A percentile compares a stretch with the other conserved stretches of the same genome.
Conservation (phyloP, 352 stramenopile species). For the Achlya hypogyna region DNA sequence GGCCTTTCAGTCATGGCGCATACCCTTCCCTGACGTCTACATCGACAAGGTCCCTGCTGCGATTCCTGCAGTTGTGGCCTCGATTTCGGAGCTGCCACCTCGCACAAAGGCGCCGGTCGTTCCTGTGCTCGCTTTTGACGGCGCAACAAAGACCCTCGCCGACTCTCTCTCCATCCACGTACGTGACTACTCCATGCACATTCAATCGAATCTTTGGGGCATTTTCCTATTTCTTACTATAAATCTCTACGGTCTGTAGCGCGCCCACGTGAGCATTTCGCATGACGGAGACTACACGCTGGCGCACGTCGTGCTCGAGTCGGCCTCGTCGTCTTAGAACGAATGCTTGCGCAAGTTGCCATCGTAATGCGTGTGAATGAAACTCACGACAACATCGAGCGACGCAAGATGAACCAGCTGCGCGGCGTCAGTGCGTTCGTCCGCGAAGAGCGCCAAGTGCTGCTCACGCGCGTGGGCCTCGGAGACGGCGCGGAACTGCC, state of each 20-base stretch:
- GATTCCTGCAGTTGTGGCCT: neutral
- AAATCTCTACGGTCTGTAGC: conserved; percentile 29
- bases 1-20: conserved; percentile 66
- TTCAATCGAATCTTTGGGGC: neutral
- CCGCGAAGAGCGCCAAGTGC: conserved; percentile 38
- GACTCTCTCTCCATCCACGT: conserved; percentile 47
- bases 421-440: conserved; percentile 24
- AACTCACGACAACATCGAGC: conserved; percentile 45
- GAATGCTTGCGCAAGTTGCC: conserved; percentile 38
- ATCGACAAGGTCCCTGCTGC: conserved; percentile 15
- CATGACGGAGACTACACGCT: conserved; percentile 78
- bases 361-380: conserved; percentile 59
- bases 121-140: conserved; percentile 40
- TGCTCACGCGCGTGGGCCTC: conserved; percentile 30
- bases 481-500: conserved; percentile 38
- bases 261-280: conserved; percentile 59
- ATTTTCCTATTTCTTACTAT: neutral
- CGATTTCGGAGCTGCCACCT: neutral
- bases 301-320: conserved; percentile 56
- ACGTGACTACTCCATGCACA: no score
- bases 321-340: conserved; percentile 26
- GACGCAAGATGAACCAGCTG: conserved; percentile 45
- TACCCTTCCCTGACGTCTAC: conserved; percentile 69
- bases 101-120: neutral
- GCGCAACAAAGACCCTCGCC: conserved; percentile 43